Base-by-base conservation (phyloP, 129 eudicot genomes). In the Sambucus nigra region DNA sequence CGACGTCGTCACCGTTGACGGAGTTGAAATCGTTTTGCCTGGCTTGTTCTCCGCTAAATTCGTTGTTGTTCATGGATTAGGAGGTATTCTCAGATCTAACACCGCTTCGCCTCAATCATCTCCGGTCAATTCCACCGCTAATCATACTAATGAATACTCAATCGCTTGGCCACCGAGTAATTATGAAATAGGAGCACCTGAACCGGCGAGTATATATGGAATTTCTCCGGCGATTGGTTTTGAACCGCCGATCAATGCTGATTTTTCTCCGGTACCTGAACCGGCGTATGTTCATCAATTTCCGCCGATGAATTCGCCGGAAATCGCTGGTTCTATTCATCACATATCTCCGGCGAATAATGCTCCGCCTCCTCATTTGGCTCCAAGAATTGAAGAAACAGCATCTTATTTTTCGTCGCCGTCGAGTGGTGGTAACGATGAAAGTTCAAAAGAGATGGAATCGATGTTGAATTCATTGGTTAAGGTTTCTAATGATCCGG, bases 51-150 rank as follows among this genome's bases (percentile, higher is more conserved):
- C 70, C 47, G 70, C 81, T 26, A 56, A 67, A 50, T 29, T 70
- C 26, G n/a, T 79, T 8, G 81, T 80, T 3, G 86, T 79, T 26
- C 86, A 79, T 44, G 86, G 86, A 22, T 67, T 71, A 47, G 75
- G 59, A 63, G 86, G 81, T 42, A 64, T 67, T 42, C 44, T 16
- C 42, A 66, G 80, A 31, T 27, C 59, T 22, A 48, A 25, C 21
- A n/a, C 23, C 4, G 49, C 31, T 9, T 25, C 32, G 20, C 21
- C 13, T 38, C 62, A 57, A 13, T 21, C 29, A 12, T 24, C 64
- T 0, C 47, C 29, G 26, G 28, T 46, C 23, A 59, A 60, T 59
- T 5, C 49, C 8, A 46, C 51, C 20, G 66, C 44, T 28, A 38
- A 63, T 11, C 16, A 17, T 8, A 7, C 45, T 28, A 38, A 63